phyloP scores from a whole-genome alignment of 257 asterid genomes.

The Lithospermum erythrorhizon region DNA sequence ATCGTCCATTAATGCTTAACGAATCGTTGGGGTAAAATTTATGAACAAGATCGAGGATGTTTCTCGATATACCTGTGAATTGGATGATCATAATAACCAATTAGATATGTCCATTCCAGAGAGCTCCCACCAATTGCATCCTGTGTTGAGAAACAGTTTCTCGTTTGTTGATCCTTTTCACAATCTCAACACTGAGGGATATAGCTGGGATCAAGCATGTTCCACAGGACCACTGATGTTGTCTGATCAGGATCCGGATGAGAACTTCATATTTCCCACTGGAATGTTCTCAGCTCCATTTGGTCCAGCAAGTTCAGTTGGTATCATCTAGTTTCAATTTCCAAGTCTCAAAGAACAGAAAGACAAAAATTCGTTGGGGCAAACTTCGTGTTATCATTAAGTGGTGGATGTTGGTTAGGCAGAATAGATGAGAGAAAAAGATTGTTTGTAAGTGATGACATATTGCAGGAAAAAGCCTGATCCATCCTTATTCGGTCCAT shows the following conservation, averaged over 20 bases:
- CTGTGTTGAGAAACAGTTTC: slow-evolving; percentile 29
- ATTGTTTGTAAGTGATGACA: neutral
- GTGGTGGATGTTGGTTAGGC: slow-evolving; percentile 57
- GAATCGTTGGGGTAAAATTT: neutral
- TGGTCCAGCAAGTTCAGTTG: slow-evolving; percentile 25
- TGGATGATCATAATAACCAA: slow-evolving; percentile 20
- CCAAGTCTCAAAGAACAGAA: slow-evolving; percentile 26
- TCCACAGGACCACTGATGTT: slow-evolving; percentile 23
- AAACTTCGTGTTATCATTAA: slow-evolving; percentile 65
- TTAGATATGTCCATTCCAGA: slow-evolving; percentile 27
- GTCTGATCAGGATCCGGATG: slow-evolving; percentile 21
- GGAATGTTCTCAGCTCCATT: slow-evolving; percentile 23
- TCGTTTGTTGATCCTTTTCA: slow-evolving; percentile 22
- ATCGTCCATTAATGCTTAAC: neutral
- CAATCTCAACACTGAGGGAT: slow-evolving; percentile 28
- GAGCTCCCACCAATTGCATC: slow-evolving; percentile 28
- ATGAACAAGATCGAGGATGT: slow-evolving; percentile 30
- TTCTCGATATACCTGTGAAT: slow-evolving; percentile 19
- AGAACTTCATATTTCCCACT: slow-evolving; percentile 31
- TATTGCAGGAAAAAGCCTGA: neutral
- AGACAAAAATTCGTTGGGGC: slow-evolving; percentile 59
- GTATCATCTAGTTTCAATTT: slow-evolving; percentile 34
- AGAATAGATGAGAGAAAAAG: slow-evolving; percentile 5
- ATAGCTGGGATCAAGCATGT: slow-evolving; percentile 20
- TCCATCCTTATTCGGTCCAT: neutral